phyloP scores from a whole-genome alignment of 164 flowering plant genomes.

The Stephania cephalantha region DNA sequence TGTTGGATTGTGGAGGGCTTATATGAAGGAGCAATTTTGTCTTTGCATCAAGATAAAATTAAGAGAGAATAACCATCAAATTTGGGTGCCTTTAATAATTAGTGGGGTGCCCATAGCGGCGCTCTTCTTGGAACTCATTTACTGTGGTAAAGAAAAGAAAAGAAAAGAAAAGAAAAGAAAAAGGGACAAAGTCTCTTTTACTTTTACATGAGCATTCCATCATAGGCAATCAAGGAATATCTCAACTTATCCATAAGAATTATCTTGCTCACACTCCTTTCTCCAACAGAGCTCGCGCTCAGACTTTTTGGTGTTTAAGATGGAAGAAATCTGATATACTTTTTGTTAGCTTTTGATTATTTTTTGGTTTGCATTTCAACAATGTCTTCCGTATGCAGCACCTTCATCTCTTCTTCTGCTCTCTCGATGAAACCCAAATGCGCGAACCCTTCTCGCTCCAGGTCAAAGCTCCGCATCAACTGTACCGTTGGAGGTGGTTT shows the following conservation, averaged over 20 bases:
- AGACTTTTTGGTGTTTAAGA: neutral
- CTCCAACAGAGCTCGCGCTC: neutral
- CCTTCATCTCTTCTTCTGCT: conserved; percentile 22
- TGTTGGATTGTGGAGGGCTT: no score
- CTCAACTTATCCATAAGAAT: neutral
- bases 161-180: no score
- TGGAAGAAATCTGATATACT: neutral
- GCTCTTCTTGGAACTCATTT: no score
- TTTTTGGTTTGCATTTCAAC: neutral
- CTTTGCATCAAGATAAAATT: no score
- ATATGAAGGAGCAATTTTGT: no score
- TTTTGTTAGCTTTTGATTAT: neutral
- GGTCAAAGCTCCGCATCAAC: conserved; percentile 23
- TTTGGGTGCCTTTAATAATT: no score
- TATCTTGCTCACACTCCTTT: neutral
- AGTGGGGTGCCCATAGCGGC: no score
- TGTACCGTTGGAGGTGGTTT: conserved; percentile 49
- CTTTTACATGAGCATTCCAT: neutral
- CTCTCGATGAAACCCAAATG: conserved; percentile 30
- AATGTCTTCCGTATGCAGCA: conserved; percentile 36
- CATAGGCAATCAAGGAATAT: neutral
- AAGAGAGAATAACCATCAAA: no score
- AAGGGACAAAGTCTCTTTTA: no score
- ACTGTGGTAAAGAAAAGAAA: no score
- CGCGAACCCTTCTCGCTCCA: conserved; percentile 16